Base-by-base conservation (phyloP, 768 basidiomycete species). In the Tylopilus felleus region DNA sequence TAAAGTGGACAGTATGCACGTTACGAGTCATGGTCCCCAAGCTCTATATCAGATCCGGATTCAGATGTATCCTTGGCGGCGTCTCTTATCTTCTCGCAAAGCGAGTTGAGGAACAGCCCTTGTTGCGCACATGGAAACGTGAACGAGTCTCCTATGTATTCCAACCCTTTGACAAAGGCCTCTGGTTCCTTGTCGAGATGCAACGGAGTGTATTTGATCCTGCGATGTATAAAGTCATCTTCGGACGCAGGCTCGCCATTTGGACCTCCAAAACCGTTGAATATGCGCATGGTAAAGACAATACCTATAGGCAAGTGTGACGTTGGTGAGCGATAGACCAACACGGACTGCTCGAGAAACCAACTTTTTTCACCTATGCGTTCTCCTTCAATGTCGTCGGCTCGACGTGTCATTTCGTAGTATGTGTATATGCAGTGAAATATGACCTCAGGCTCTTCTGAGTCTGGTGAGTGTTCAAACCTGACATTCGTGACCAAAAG, bases 101-200 rank as follows among this genome's bases (percentile, higher is more conserved):
- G 70, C 16, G 85, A 85, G 63, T 77, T 76, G 23, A 88, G 68
- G 72, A 91, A 90, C 13, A 87, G 69, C 2, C 80, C 76, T 55
- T 88, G 75, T 69, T 93, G 90, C 12, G 77, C 73, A 33, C 78
- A 76, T 51, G 78, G 74, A 65, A 93, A 93, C 10, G 85, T 83
- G 67, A 93, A 93, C 1, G 81, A 68, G 1, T 74, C 74, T 33
- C 71, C 74, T 54, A 93, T 73, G 66, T 86, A 91, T 19, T 77
- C 79, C 21, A 93, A 68, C 25, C 74, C 75, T 33, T 79, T 70
- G n/a, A 80, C 75, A 63, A 85, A 84, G 9, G 83, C 78, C 6
- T 64, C 59, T 0, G 73, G 52, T 65, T 90, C 86, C 51, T 80
- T 80, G 49, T 90, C 84, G 6, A 92, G 76, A 27, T 82, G 73